Percentiles rank a stretch among this genome's conserved stretches.
These are phyloP conservation scores for Litsea cubeba DNA, from an alignment of 164 flowering plant genomes.

Conservation along the genomic window DNA sequence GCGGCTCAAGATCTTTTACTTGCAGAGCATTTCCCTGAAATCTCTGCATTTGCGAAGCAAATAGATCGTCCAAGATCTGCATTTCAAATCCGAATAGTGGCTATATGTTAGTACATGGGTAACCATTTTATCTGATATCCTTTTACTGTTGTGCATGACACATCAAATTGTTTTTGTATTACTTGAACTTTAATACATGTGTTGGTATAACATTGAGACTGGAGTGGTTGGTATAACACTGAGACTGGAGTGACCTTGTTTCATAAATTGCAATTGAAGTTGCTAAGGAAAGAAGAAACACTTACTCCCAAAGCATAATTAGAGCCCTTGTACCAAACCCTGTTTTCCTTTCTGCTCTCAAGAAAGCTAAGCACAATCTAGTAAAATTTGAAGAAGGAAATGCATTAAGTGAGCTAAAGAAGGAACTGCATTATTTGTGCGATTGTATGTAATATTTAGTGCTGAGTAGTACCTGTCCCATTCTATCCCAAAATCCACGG, in stretches of 20 bases:
- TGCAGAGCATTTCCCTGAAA: constrained; percentile 79
- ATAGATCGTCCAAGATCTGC: constrained; percentile 85
- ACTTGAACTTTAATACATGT: too few species aligned
- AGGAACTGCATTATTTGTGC: constrained; percentile 26
- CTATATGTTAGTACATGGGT: not conserved
- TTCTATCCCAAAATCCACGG: constrained; percentile 88
- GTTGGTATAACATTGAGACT: not conserved
- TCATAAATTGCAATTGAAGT: not conserved
- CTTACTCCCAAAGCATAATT: constrained; percentile 55
- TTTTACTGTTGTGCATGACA: not conserved
- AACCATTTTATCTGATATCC: too few species aligned
- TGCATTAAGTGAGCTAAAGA: constrained; percentile 32
- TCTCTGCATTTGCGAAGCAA: constrained; percentile 93
- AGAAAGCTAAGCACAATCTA: constrained; percentile 47
- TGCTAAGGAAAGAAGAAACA: not conserved
- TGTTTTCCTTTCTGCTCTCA: constrained; percentile 47
- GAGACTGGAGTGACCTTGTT: not conserved
- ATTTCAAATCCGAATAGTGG: constrained; percentile 8
- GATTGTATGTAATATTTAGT: not conserved
- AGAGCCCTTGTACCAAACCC: constrained; percentile 51
- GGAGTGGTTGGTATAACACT: not conserved
- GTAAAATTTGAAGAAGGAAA: not conserved
- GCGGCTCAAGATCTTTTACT: constrained; percentile 82
- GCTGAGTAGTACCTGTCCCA: constrained; percentile 69
- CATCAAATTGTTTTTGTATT: not conserved